Evolutionary conservation across 2,329 filamentous ascomycete species (phyloP).

Genomic region (Colletotrichum lini): DNA sequence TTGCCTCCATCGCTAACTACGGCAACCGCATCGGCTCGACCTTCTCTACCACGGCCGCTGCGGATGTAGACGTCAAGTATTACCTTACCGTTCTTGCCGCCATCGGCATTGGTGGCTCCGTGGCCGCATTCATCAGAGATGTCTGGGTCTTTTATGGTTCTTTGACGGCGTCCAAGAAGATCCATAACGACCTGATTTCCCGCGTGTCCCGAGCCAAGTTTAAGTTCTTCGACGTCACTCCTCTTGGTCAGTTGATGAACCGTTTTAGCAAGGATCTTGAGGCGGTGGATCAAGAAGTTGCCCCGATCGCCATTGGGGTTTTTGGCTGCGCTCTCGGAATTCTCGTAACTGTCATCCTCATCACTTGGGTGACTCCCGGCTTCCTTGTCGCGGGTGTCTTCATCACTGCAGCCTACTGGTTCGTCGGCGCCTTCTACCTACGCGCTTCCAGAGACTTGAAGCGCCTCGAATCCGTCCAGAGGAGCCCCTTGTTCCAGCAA

Average conservation of each 20-base stretch:
- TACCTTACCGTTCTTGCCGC: conserved; percentile 88
- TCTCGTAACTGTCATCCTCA: conserved; percentile 88
- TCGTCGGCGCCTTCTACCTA: conserved; percentile 90
- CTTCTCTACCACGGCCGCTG: conserved; percentile 53
- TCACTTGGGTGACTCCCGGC: conserved; percentile 88
- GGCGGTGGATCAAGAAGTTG: conserved; percentile 94
- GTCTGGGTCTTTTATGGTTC: conserved; percentile 94
- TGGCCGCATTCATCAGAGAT: conserved; percentile 87
- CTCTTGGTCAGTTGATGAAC: conserved; percentile 97
- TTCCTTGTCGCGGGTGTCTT: conserved; percentile 91
- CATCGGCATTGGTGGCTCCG: conserved; percentile 82
- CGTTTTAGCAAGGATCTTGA: conserved; percentile 98
- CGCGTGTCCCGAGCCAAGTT: conserved; percentile 91
- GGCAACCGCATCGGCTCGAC: conserved; percentile 50
- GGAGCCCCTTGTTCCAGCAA: conserved; percentile 96
- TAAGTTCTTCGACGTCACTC: conserved; percentile 97
- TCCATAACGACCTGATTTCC: conserved; percentile 84
- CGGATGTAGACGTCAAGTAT: conserved; percentile 84
- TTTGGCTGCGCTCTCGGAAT: conserved; percentile 77
- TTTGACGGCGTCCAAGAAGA: conserved; percentile 85
- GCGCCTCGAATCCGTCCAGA: conserved; percentile 91
- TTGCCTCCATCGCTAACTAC: conserved; percentile 57
- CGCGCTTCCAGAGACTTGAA: conserved; percentile 95
- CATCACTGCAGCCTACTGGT: conserved; percentile 86
- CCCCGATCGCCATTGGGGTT: conserved; percentile 86